Conservation (phyloP, 1,139 yeast species). For the Debaryomycetaceae sp. region DNA sequence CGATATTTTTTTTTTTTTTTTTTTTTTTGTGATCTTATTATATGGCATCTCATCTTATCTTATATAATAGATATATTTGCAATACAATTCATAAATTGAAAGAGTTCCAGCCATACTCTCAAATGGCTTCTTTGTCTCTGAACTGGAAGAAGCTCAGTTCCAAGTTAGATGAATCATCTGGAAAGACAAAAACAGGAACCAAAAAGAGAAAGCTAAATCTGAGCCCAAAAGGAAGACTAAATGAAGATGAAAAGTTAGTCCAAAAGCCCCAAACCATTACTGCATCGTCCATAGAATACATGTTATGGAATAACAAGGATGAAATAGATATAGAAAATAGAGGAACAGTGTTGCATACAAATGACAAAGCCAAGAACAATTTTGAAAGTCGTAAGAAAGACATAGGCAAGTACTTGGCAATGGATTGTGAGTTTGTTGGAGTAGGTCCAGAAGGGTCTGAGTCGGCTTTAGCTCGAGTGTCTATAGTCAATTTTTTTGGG, state of each 20-base stretch:
- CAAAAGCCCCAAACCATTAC: background rate
- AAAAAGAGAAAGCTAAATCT: slow-evolving; percentile 1
- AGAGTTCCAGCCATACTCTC: too few species aligned
- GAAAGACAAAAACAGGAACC: slow-evolving; percentile 1
- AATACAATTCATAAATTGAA: too few species aligned
- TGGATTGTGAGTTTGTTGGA: slow-evolving; percentile 96
- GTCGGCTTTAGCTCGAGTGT: slow-evolving; percentile 81
- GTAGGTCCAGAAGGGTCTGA: slow-evolving; percentile 69
- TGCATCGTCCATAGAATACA: slow-evolving; percentile 19
- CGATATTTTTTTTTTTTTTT: too few species aligned
- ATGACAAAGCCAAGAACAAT: slow-evolving; percentile 5
- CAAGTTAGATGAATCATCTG: slow-evolving; percentile 11
- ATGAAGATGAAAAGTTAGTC: background rate
- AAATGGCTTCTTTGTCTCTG: slow-evolving; percentile 26
- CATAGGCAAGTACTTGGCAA: slow-evolving; percentile 72
- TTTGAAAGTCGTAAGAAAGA: slow-evolving; percentile 27
- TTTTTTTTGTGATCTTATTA: background rate
- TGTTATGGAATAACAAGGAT: slow-evolving; percentile 29
- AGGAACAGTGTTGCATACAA: slow-evolving; percentile 4
- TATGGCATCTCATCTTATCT: background rate
- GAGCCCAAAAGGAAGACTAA: background rate
- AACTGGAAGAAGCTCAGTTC: slow-evolving; percentile 35
- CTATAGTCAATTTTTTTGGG: slow-evolving; percentile 82
- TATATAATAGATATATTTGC: too few species aligned
- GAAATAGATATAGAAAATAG: slow-evolving; percentile 18